phyloP scores from a whole-genome alignment of 495 filamentous ascomycete genomes.

The Penicillium subrubescens region DNA sequence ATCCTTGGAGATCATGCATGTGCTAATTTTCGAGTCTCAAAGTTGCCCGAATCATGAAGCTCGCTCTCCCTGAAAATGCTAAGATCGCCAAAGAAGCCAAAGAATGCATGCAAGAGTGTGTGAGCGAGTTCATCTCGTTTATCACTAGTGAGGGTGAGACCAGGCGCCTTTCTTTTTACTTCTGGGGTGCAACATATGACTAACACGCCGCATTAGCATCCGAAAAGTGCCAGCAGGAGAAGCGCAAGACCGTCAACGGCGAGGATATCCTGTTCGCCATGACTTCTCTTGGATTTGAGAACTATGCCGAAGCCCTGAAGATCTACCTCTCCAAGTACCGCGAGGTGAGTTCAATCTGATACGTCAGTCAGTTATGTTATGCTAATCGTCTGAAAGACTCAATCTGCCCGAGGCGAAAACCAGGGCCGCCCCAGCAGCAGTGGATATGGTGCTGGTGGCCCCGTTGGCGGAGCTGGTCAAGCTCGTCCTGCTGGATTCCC shows the following conservation, averaged over 20 bases:
- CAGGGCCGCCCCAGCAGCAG: constrained; percentile 71
- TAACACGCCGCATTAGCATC: constrained; percentile 66
- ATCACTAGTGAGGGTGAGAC: constrained; percentile 95
- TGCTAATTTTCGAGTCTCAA: constrained; percentile 85
- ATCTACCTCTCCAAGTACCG: constrained; percentile 98
- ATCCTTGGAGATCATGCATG: not conserved
- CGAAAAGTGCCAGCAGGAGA: constrained; percentile 99
- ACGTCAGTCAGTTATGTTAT: not conserved
- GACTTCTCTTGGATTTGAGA: constrained; percentile 98
- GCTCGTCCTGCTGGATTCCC: constrained; percentile 53
- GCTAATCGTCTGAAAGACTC: constrained; percentile 56
- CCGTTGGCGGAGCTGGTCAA: constrained; percentile 49
- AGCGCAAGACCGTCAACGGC: constrained; percentile 97
- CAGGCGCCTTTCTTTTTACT: not conserved
- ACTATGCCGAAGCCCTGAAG: constrained; percentile 96
- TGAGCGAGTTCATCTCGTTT: constrained; percentile 99
- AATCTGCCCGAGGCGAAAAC: constrained; percentile 75
- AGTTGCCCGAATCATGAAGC: constrained; percentile 99
- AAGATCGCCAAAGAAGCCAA: constrained; percentile 99
- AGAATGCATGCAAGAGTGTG: constrained; percentile 99
- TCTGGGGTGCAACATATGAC: not conserved
- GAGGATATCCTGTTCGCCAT: constrained; percentile 99
- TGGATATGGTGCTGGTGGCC: constrained; percentile 59
- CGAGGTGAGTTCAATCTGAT: constrained; percentile 70
- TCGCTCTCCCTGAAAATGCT: constrained; percentile 93